Base-by-base conservation (phyloP, 129 eudicot species). In the Centaurea solstitialis region DNA sequence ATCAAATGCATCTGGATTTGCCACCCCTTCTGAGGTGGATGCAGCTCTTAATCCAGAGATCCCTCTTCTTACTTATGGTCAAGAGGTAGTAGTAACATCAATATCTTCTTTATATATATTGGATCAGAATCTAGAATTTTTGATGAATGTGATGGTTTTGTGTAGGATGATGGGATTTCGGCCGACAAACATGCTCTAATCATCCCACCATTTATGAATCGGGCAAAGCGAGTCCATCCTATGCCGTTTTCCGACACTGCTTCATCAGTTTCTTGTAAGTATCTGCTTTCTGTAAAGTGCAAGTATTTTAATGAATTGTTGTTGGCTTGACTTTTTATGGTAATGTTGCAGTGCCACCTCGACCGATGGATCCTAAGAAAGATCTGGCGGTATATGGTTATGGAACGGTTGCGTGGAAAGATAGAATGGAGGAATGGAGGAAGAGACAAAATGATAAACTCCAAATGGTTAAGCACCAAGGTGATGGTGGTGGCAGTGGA, bases 341-440 rank as follows among this genome's bases (percentile, higher is more conserved):
- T 69, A 23, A 59, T 66, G 47, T 68, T 87, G 81, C 84, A 94
- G 98, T 92, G 86, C 98, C 96, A 39, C 95, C 97, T 21, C 80
- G 98, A 30, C 93, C 98, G 47, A 94, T 94, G 98, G 98, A 94
- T 83, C 98, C 98, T 12, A 94, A 90, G 85, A 94, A 94, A 78
- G 98, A 94, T 78, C 87, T 94, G 80, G 98, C 98, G 4, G 96
- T 94, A 22, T 94, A 94, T 86, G 98, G 98, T 18, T 94, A 94
- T 80, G 98, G 98, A 38, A 90, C 96, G 38, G 97, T 94, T 85
- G 98, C 98, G 1, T 94, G 98, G 98, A 94, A 94, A 87, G 98
- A 94, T 82, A 87, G 98, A 84, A 94, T 94, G 98, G 98, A 94
- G 68, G 98, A 94, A 41, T 94, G 98, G 98, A 91, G 92, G 87